Base-by-base conservation (phyloP, 1,139 yeast genomes). In the Suhomyces terraborum region DNA sequence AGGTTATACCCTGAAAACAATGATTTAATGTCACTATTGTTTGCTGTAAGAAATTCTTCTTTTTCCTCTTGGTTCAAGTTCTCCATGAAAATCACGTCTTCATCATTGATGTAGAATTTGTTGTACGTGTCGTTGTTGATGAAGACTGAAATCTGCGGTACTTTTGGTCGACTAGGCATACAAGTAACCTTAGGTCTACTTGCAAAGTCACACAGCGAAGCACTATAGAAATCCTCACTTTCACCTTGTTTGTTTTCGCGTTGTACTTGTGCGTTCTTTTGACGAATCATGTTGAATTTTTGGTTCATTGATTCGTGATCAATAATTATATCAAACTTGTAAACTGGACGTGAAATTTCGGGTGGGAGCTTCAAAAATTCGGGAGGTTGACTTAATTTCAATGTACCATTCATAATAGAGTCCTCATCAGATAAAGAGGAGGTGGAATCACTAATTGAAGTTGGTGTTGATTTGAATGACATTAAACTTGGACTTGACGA, bases 301-400 rank as follows among this genome's bases (percentile, higher is more conserved):
- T 61, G 66, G 34, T 69, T 66, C 36, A 73, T 53, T 4, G 75
- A 55, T 14, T 69, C 74, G 43, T 72, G 75, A 43, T 75, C 77
- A 33, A 70, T 55, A 3, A 69, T 60, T 26, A 78, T 57, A 35
- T 76, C 80, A 54, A 77, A 76, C 51, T 71, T 74, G 54, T 64
- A 74, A 12, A 66, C 50, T 8, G 80, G 81, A 32, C 78, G 56
- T 10, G 66, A 56, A 6, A 77, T 64, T 28, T 75, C 78, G 2
- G 82, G 81, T 0, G 77, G 72, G 10, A 67, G 55, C 26, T 58
- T 61, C 31, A 66, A 56, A 23, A 77, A 56, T 46, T 76, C 81
- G 2, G 79, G 78, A 9, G 79, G 79, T 33, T 67, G 64, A 14
- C 66, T 48, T 13, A 29, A 20, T 12, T 35, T 30, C 16, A 34